Evolutionary conservation across 768 basidiomycete genomes (phyloP).

Genomic region (Coprinopsis sp.): DNA sequence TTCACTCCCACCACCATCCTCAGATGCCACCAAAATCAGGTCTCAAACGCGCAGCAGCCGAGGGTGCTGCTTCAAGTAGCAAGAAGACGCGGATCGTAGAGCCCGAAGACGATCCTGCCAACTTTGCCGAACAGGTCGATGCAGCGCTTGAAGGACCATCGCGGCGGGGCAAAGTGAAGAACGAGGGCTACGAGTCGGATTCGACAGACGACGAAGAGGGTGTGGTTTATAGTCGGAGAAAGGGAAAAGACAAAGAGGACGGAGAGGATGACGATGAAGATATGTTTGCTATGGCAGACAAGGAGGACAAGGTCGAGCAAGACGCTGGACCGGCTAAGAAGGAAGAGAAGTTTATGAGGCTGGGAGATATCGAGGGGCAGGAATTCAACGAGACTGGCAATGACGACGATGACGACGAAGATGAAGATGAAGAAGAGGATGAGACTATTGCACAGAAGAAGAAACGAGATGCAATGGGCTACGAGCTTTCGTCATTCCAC

Average conservation of each 20-base stretch:
- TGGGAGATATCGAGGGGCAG: conserved; percentile 97
- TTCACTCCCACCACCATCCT: neutral
- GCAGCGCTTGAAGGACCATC: conserved; percentile 64
- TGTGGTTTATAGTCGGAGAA: conserved; percentile 79
- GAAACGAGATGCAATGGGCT: conserved; percentile 75
- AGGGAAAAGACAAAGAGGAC: conserved; percentile 47
- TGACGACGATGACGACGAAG: conserved; percentile 37
- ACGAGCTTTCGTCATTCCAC: conserved; percentile 91
- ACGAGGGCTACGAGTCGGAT: conserved; percentile 88
- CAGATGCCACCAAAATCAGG: conserved; percentile 30
- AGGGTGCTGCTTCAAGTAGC: conserved; percentile 26
- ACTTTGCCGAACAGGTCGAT: conserved; percentile 78
- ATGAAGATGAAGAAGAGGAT: conserved; percentile 67
- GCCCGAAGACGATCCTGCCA: conserved; percentile 66
- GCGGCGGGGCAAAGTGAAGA: conserved; percentile 72
- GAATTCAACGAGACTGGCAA: conserved; percentile 66
- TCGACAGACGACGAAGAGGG: conserved; percentile 93
- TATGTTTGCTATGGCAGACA: conserved; percentile 72
- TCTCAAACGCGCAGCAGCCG: conserved; percentile 32
- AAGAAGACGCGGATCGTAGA: conserved; percentile 82
- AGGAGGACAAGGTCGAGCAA: conserved; percentile 50
- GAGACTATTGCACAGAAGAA: conserved; percentile 72
- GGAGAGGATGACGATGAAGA: conserved; percentile 68
- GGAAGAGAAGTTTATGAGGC: conserved; percentile 70
- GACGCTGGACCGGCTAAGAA: conserved; percentile 40